Conservation (phyloP, 257 asterid species). For the Cordia subcordata region DNA sequence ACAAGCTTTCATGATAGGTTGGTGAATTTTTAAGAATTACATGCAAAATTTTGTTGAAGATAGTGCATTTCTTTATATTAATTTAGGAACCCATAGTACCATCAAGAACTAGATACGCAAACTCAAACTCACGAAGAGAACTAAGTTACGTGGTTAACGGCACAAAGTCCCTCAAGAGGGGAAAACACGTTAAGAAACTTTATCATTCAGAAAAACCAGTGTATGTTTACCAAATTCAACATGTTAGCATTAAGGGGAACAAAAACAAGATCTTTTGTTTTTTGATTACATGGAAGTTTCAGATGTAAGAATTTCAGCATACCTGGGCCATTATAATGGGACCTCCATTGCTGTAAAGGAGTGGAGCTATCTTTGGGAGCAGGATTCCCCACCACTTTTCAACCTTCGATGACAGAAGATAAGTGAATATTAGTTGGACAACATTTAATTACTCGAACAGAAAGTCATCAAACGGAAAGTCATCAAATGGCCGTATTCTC, state of each 20-base stretch:
- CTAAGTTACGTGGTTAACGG: neutral
- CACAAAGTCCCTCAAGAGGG: neutral
- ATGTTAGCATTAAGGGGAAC: neutral
- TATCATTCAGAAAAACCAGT: too few relatives aligned
- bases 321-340: conserved; percentile 95
- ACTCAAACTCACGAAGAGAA: neutral
- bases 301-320: conserved; percentile 8
- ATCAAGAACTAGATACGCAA: neutral
- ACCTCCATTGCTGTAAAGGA: conserved; percentile 80
- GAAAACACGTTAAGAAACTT: neutral
- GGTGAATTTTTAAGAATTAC: neutral
- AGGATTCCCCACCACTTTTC: conserved; percentile 83
- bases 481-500: neutral
- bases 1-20: neutral
- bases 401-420: conserved; percentile 40
- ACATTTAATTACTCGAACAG: neutral
- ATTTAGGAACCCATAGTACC: too few relatives aligned
- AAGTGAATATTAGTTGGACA: neutral
- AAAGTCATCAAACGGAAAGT: neutral
- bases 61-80: neutral
- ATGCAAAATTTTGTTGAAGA: neutral
- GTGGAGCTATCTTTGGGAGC: conserved; percentile 71
- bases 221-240: neutral
- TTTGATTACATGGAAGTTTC: too few relatives aligned
- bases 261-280: neutral